Conservation (phyloP, 768 basidiomycete species). For the Punctularia strigosozonata region DNA sequence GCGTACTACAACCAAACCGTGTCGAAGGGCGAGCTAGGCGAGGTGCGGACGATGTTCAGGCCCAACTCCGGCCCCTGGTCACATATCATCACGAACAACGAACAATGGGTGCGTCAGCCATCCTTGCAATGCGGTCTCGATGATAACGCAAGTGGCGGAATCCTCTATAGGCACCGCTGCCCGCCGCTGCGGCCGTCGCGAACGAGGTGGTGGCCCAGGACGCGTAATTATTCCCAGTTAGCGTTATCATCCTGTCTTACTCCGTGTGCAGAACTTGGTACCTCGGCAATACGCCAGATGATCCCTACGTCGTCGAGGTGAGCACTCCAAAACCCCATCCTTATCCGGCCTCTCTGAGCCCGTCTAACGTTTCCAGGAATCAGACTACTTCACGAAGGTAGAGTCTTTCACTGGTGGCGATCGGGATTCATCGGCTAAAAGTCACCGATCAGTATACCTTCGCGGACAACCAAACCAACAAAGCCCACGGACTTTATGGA, state of each 20-base stretch:
- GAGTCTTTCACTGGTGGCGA: not conserved
- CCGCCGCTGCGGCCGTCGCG: conserved; percentile 10
- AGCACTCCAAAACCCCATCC: not conserved
- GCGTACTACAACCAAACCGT: conserved; percentile 13
- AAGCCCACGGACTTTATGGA: conserved; percentile 15
- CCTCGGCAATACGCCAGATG: conserved; percentile 13
- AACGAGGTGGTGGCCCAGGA: conserved; percentile 13
- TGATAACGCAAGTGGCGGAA: not conserved
- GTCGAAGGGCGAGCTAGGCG: conserved; percentile 12
- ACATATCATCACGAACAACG: conserved; percentile 14
- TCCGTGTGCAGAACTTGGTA: conserved; percentile 14
- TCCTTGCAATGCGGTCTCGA: not conserved
- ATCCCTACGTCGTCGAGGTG: conserved; percentile 14
- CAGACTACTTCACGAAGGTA: conserved; percentile 17
- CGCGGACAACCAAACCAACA: conserved; percentile 20
- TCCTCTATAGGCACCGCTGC: conserved; percentile 11
- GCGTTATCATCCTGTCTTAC: not conserved
- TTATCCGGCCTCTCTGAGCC: no score
- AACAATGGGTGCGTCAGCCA: conserved; percentile 12
- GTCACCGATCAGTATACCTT: conserved; percentile 12
- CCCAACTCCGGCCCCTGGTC: conserved; percentile 15
- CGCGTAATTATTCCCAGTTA: conserved; percentile 8
- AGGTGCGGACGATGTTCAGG: conserved; percentile 20
- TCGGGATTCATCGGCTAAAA: not conserved
- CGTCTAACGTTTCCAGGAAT: conserved; percentile 9